Evolutionary conservation across 306 rosid genomes (phyloP), one percentile per base, ranked within the genome.

Genomic region (Prinsepia uniflora): DNA sequence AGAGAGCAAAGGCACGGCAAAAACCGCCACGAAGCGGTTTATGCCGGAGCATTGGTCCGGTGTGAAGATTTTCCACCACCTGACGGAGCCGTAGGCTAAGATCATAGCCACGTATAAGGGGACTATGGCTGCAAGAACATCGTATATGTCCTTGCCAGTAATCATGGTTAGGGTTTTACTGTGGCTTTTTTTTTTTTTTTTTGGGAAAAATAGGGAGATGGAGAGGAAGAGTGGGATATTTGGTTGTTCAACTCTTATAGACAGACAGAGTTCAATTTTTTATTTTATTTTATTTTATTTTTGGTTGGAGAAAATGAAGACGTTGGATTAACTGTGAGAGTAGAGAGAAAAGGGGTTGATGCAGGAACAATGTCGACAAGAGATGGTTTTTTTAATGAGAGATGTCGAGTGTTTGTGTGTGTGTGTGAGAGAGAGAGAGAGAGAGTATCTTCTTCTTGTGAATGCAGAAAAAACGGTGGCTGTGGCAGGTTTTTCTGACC

Each of bases 21-120:
- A 92, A 3, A 89, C 88, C 0, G 98, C 89, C 0, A 92, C 96
- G 59, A 92, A 92, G 1, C 98, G 92, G 81, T 87, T 92, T 64
- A 92, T 92, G 17, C 97, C 97, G 39, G 89, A 84, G 81, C 97
- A 92, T 34, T 92, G 97, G 52, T 89, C 94, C 1, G 92, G 90
- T 2, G 96, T 87, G 85, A 91, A 89, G 78, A 87, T 84, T 63
- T 83, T 87, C 97, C 97, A 92, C 97, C 97, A 87, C 18, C 86
- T 72, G 10, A 92, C 92, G 0, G 97, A 92, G 30, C 90, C 94
- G 36, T 87, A 92, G 24, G 94, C 97, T 71, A 92, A 41, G 11
- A 89, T 74, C 96, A 92, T 89, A 17, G 96, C 98, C 17, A 87
- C 96, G 10, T 92, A 92, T 0, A 92, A 72, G 3, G 98, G 98